Base-by-base conservation (phyloP, 2,329 filamentous ascomycete species). In the Pseudocercospora fijiensis region DNA sequence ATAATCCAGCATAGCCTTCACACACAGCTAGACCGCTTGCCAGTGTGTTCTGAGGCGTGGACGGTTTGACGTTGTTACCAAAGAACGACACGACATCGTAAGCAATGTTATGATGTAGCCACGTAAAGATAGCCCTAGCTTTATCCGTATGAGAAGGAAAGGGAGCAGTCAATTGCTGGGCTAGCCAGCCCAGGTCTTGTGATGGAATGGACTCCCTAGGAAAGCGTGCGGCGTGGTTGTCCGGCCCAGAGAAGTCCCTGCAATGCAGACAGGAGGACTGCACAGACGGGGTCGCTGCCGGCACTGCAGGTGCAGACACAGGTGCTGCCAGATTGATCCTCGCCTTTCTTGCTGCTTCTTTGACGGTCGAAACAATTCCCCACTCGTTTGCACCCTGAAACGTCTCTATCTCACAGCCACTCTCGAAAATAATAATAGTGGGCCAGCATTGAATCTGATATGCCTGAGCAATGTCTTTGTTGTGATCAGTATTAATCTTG, bases 61-160 rank as follows among this genome's bases (percentile, higher is more conserved):
- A 87, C 7, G 84, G 81, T 66, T 87, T 83, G 30, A 96, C 86
- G 53, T 81, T 86, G 57, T 82, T 86, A 62, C 83, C 85, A 73
- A 96, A 96, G 79, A 97, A 96, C 24, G 88, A 85, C 26, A 86
- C 83, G 0, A 87, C 86, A 74, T 98, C 91, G 75, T 98, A 99
- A 53, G 83, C 84, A 63, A 99, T 88, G 71, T 98, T 98, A 77
- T 98, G 88, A 77, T 98, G 94, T 45, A 93, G 87, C 95, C 95
- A 99, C 0, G 90, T 91, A 75, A 98, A 98, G 64, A 99, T 91
- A 1, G 88, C 92, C 27, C 95, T 85, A 2, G 95, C 94, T 79
- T 97, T 97, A 77, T 98, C 94, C 0, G 94, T 96, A 0, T 89
- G 94, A 0, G 91, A 96, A 0, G 86, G 78, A 73, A 98, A 97